Evolutionary conservation across 805 yeast genomes (phyloP).

Genomic region (Pichia cabralensis): DNA sequence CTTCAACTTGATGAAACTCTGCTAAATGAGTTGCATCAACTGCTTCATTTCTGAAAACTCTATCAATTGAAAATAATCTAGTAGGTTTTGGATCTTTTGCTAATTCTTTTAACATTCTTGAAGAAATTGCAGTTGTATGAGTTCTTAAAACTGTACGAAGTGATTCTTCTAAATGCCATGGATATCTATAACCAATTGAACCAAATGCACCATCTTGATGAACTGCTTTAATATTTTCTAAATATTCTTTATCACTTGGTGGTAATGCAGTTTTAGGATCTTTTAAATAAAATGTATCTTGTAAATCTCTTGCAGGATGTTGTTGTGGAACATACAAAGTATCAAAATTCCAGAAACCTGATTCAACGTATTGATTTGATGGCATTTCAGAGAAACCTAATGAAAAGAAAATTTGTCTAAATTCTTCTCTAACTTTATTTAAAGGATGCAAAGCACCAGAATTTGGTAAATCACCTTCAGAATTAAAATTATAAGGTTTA

Average conservation of each 20-base stretch:
- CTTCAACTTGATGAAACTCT: slow-evolving; percentile 98
- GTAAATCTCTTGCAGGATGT: slow-evolving; percentile 98
- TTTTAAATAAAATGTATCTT: slow-evolving; percentile 94
- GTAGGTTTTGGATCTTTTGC: slow-evolving; percentile 85
- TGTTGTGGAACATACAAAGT: slow-evolving; percentile 96
- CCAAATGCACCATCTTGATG: slow-evolving; percentile 89
- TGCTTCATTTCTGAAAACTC: slow-evolving; percentile 99
- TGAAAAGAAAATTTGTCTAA: slow-evolving; percentile 93
- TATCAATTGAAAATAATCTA: slow-evolving; percentile 89
- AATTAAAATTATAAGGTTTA: slow-evolving; percentile 92
- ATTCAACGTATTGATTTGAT: slow-evolving; percentile 93
- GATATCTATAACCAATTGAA: slow-evolving; percentile 96
- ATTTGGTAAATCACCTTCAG: slow-evolving; percentile 80
- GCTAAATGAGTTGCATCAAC: slow-evolving; percentile 99
- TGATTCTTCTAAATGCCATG: slow-evolving; percentile 91
- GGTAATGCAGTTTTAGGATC: slow-evolving; percentile 76
- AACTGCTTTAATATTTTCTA: slow-evolving; percentile 69
- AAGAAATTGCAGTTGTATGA: slow-evolving; percentile 92
- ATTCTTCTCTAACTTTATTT: slow-evolving; percentile 94
- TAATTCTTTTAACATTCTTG: slow-evolving; percentile 75
- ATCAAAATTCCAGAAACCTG: slow-evolving; percentile 99
- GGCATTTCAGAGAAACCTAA: slow-evolving; percentile 99
- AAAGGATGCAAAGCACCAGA: slow-evolving; percentile 96
- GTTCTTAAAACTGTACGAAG: slow-evolving; percentile 90
- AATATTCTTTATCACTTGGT: slow-evolving; percentile 74